These are phyloP conservation scores for Alliaria petiolata DNA, from an alignment of 345 rosid species.

Conservation along the genomic window DNA sequence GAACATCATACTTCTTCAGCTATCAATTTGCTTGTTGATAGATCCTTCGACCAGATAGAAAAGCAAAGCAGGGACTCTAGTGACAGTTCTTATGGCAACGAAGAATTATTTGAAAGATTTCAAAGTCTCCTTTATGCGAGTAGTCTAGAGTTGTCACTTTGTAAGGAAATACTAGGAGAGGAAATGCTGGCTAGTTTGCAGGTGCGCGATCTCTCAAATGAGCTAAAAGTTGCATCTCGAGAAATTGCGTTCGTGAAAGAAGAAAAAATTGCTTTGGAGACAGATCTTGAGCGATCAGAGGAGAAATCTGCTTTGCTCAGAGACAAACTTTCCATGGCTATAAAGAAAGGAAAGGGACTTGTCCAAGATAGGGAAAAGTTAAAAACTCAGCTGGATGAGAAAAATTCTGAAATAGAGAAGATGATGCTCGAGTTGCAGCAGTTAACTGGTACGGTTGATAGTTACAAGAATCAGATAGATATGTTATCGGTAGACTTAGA, in stretches of 20 bases:
- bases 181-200: conserved; percentile 49
- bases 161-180: conserved; percentile 59
- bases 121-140: conserved; percentile 66
- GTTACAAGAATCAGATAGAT: conserved; percentile 51
- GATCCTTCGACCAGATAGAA: conserved; percentile 55
- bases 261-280: conserved; percentile 54
- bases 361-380: conserved; percentile 79
- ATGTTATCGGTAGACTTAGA: conserved; percentile 51
- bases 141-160: conserved; percentile 56
- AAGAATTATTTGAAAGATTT: conserved; percentile 48
- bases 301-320: conserved; percentile 70
- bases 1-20: conserved; percentile 40
- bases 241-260: conserved; percentile 52
- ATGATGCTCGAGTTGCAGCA: conserved; percentile 54
- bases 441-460: conserved; percentile 46
- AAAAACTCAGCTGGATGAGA: conserved; percentile 63
- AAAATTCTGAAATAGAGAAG: conserved; percentile 58
- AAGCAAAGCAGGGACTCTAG: conserved; percentile 36
- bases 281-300: conserved; percentile 70
- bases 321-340: conserved; percentile 86
- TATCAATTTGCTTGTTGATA: conserved; percentile 39
- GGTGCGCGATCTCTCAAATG: conserved; percentile 40
- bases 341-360: conserved; percentile 91
- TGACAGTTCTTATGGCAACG: conserved; percentile 34
- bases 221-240: conserved; percentile 39